Percentiles rank a stretch among this genome's conserved stretches.
phyloP scores from a whole-genome alignment of 2,329 filamentous ascomycete genomes.

The Aspergillus floridensis region DNA sequence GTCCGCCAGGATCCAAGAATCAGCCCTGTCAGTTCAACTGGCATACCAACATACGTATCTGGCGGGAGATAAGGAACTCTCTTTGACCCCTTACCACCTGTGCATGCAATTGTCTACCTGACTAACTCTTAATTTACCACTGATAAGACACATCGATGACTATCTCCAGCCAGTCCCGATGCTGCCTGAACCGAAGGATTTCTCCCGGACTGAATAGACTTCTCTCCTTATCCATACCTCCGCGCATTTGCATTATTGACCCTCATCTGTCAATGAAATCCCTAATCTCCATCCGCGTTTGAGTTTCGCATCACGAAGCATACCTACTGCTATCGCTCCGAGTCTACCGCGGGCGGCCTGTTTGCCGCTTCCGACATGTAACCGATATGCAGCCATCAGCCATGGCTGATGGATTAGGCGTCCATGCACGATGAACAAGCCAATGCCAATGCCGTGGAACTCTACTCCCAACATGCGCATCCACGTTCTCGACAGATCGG shows the following conservation, averaged over 20 bases:
- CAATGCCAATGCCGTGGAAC: not conserved
- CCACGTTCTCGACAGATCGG: slow-evolving; percentile 5
- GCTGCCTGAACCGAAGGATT: not conserved
- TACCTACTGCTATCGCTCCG: not conserved
- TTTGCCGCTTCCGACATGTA: not conserved
- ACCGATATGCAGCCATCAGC: not conserved
- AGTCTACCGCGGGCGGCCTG: not conserved
- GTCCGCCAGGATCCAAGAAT: no score
- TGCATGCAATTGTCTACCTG: no score
- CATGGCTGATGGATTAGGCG: not conserved
- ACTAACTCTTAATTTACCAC: not conserved
- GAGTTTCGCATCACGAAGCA: slow-evolving; percentile 1
- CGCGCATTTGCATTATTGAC: slow-evolving; percentile 13
- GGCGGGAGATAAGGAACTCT: no score
- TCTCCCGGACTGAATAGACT: not conserved
- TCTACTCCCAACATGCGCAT: not conserved
- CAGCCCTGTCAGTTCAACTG: no score
- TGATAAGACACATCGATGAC: not conserved
- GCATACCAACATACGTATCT: no score
- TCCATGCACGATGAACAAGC: not conserved
- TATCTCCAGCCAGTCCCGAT: slow-evolving; percentile 12
- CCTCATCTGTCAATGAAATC: slow-evolving; percentile 15
- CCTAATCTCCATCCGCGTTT: slow-evolving; percentile 12
- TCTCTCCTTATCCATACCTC: slow-evolving; percentile 7
- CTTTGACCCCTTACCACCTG: no score